Percentiles rank a stretch among this genome's conserved stretches.
These are phyloP conservation scores for Leptomonas seymouri DNA, from an alignment of 208 protist genomes.

Conservation along the genomic window DNA sequence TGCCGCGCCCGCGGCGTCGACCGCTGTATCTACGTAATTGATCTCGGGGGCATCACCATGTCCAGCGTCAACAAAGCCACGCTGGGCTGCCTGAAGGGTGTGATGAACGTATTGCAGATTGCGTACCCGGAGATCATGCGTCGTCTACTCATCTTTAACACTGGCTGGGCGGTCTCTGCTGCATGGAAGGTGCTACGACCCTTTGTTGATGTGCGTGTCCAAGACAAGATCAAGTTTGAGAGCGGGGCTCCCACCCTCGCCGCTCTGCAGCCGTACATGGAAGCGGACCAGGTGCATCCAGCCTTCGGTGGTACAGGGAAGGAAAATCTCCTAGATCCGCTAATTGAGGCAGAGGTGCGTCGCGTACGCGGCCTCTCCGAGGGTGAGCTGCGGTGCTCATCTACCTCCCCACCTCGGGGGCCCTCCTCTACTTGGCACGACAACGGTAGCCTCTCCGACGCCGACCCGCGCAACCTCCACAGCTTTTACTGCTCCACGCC, in stretches of 20 bases:
- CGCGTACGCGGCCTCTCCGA: slow-evolving; percentile 17
- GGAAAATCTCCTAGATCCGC: slow-evolving; percentile 33
- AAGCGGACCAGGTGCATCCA: slow-evolving; percentile 53
- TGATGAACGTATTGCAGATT: slow-evolving; percentile 64
- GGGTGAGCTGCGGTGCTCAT: background rate
- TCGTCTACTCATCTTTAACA: slow-evolving; percentile 79
- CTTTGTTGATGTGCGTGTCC: slow-evolving; percentile 70
- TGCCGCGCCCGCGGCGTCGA: slow-evolving; percentile 43
- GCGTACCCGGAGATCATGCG: slow-evolving; percentile 86
- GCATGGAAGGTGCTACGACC: slow-evolving; percentile 80
- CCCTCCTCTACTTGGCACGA: background rate
- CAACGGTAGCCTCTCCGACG: slow-evolving; percentile 15
- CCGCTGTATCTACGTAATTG: slow-evolving; percentile 76
- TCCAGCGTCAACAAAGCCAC: slow-evolving; percentile 56
- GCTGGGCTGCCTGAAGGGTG: slow-evolving; percentile 54
- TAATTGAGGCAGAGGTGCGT: slow-evolving; percentile 42
- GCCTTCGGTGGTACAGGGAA: slow-evolving; percentile 47
- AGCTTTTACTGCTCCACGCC: slow-evolving; percentile 23
- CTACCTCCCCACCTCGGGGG: background rate
- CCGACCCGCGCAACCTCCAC: slow-evolving; percentile 19
- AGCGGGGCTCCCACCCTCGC: slow-evolving; percentile 46
- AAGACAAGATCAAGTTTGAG: slow-evolving; percentile 83
- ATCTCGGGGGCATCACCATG: slow-evolving; percentile 68
- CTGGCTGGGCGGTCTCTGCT: slow-evolving; percentile 71
- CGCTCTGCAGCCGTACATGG: slow-evolving; percentile 48